These are phyloP conservation scores for Nothomitra cinnamomea DNA, from an alignment of 2,329 filamentous ascomycete genomes.

Conservation along the genomic window DNA sequence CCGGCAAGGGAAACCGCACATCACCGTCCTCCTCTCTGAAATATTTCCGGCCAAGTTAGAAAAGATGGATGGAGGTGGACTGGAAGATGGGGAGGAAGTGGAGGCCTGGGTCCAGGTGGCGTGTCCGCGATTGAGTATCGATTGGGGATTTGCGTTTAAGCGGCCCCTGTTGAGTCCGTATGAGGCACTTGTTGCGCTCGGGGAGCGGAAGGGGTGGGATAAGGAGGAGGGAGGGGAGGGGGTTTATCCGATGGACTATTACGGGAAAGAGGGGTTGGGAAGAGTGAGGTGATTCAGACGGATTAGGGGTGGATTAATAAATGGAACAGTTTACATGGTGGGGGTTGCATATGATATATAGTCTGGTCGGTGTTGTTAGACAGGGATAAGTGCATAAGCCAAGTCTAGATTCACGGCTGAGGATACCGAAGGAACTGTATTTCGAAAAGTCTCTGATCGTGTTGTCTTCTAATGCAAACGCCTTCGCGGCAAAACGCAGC, in stretches of 20 bases:
- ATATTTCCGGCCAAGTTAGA: slow-evolving; percentile 94
- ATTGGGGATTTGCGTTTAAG: slow-evolving; percentile 96
- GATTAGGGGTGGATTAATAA: too few relatives aligned
- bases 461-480: background rate
- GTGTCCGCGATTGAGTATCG: slow-evolving; percentile 90
- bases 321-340: too few relatives aligned
- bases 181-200: slow-evolving; percentile 82
- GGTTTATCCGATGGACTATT: slow-evolving; percentile 96
- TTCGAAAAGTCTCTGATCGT: too few relatives aligned
- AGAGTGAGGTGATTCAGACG: slow-evolving; percentile 37
- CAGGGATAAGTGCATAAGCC: too few relatives aligned
- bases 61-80: slow-evolving; percentile 44
- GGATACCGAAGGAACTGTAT: too few relatives aligned
- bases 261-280: slow-evolving; percentile 78
- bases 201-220: slow-evolving; percentile 59
- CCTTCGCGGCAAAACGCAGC: background rate
- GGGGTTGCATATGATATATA: too few relatives aligned
- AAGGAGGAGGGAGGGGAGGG: slow-evolving; percentile 27
- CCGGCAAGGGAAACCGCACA: slow-evolving; percentile 55
- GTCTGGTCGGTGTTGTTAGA: too few relatives aligned
- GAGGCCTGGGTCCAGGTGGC: slow-evolving; percentile 98
- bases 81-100: slow-evolving; percentile 39
- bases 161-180: slow-evolving; percentile 82
- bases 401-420: too few relatives aligned
- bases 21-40: slow-evolving; percentile 79